These are phyloP conservation scores for Chrysoporthe puriensis DNA, from an alignment of 2,329 filamentous ascomycete genomes.

Conservation along the genomic window DNA sequence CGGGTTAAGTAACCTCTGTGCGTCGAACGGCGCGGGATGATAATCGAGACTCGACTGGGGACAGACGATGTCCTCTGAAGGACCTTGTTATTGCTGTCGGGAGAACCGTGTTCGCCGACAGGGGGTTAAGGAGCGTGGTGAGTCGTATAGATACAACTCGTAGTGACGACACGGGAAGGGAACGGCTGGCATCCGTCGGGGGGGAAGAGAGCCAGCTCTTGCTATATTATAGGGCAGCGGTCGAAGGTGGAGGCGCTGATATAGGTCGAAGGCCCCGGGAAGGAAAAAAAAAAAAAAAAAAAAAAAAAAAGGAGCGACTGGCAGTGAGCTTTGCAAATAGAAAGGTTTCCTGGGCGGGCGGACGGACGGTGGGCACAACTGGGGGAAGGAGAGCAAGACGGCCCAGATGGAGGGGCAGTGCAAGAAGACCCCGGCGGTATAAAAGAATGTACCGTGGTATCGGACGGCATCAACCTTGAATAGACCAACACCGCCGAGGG, in stretches of 20 bases:
- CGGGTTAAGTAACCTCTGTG: constrained; percentile 31
- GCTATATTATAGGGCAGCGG: constrained; percentile 50
- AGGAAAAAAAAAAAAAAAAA: not conserved
- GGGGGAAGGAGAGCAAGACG: constrained; percentile 46
- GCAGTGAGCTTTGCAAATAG: constrained; percentile 40
- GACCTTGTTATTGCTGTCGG: constrained; percentile 37
- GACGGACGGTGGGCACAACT: constrained; percentile 37
- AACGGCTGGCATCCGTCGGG: constrained; percentile 45
- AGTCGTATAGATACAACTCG: constrained; percentile 49
- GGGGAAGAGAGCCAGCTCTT: constrained; percentile 61
- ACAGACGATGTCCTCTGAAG: constrained; percentile 23
- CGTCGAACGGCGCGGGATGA: constrained; percentile 41
- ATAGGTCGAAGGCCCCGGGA: constrained; percentile 36
- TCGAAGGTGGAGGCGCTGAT: constrained; percentile 47
- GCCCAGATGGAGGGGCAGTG: constrained; percentile 52
- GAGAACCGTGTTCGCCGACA: constrained; percentile 19
- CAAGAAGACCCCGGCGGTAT: constrained; percentile 55
- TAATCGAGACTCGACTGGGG: constrained; percentile 40
- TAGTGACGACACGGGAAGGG: constrained; percentile 33
- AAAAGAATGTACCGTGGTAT: constrained; percentile 50
- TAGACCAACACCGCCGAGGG: constrained; percentile 44
- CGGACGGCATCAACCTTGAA: constrained; percentile 47
- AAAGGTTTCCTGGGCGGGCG: constrained; percentile 36
- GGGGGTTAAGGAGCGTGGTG: constrained; percentile 46
- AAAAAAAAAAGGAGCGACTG: constrained; percentile 53